Conservation (phyloP, 2,329 filamentous ascomycete genomes). For the Pestalotiopsis sp. region DNA sequence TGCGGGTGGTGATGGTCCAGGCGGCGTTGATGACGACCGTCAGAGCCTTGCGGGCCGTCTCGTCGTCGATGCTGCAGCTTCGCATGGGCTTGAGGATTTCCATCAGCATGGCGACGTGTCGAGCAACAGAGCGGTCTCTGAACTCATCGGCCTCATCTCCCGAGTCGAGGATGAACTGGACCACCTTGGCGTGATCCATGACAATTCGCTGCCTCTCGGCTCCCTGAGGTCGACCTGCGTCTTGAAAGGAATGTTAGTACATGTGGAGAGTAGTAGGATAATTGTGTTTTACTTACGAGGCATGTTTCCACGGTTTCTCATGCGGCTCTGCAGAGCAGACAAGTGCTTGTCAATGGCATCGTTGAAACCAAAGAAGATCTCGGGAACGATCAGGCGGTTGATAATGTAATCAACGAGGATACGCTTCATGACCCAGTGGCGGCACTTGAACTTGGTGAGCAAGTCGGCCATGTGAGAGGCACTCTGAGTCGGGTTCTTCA, state of each 20-base stretch:
- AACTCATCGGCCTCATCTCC: constrained; percentile 18
- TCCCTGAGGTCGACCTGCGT: constrained; percentile 14
- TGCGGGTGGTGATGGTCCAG: constrained; percentile 30
- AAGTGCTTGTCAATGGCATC: constrained; percentile 29
- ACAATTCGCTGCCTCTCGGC: constrained; percentile 25
- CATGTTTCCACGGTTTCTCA: constrained; percentile 15
- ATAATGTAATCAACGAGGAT: constrained; percentile 32
- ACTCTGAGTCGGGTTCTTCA: constrained; percentile 23
- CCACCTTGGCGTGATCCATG: constrained; percentile 32
- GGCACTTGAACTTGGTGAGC: constrained; percentile 20
- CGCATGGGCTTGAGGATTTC: constrained; percentile 30
- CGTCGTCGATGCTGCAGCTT: constrained; percentile 18
- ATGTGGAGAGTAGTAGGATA: constrained; percentile 9
- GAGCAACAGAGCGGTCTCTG: constrained; percentile 22
- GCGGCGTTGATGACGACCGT: constrained; percentile 26
- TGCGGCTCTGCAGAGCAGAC: constrained; percentile 27
- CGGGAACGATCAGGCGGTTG: constrained; percentile 30
- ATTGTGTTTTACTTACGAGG: constrained; percentile 13
- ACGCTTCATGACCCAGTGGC: constrained; percentile 32
- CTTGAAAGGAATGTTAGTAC: background rate
- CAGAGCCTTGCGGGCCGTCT: constrained; percentile 21
- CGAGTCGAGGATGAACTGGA: constrained; percentile 23
- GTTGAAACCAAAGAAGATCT: constrained; percentile 31
- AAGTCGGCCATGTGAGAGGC: constrained; percentile 28
- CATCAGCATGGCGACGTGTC: constrained; percentile 25